Conservation (phyloP, 108 stramenopile genomes). For the Skeletonema tropicum region DNA sequence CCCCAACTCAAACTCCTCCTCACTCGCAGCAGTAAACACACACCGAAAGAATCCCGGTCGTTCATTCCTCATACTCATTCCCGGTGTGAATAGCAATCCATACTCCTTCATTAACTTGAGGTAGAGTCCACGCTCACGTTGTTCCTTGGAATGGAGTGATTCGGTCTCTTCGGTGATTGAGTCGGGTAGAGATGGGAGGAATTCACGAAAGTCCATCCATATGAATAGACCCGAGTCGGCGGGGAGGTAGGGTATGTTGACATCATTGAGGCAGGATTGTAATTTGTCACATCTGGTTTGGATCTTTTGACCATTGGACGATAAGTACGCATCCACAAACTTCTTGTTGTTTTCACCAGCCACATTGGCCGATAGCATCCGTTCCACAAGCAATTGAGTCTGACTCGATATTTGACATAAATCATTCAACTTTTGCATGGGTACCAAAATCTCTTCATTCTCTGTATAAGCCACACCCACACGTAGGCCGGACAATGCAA, state of each 20-base stretch:
- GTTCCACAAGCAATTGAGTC: conserved; percentile 77
- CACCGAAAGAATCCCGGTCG: conserved; percentile 84
- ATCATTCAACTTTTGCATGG: conserved; percentile 86
- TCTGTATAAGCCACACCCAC: conserved; percentile 84
- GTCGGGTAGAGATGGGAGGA: conserved; percentile 46
- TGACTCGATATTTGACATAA: conserved; percentile 80
- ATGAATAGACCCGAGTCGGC: conserved; percentile 80
- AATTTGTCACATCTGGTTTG: conserved; percentile 59
- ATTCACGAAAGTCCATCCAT: conserved; percentile 86
- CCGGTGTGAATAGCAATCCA: conserved; percentile 87
- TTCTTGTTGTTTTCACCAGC: conserved; percentile 9
- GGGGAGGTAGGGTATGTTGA: conserved; percentile 65
- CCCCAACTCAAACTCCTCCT: conserved; percentile 76
- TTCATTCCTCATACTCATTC: conserved; percentile 82
- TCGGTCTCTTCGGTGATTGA: not conserved
- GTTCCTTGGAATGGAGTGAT: conserved; percentile 23
- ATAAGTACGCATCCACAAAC: conserved; percentile 64
- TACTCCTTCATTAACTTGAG: conserved; percentile 70
- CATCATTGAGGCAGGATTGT: conserved; percentile 57
- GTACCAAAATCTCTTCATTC: conserved; percentile 71
- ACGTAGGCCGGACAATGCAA: conserved; percentile 83
- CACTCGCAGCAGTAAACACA: conserved; percentile 85
- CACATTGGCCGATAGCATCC: conserved; percentile 53
- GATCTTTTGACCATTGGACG: conserved; percentile 59
- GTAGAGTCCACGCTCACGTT: conserved; percentile 74